Base-by-base conservation (phyloP, 1,139 yeast species). In the Hemisphaericaspora xylofermentans region DNA sequence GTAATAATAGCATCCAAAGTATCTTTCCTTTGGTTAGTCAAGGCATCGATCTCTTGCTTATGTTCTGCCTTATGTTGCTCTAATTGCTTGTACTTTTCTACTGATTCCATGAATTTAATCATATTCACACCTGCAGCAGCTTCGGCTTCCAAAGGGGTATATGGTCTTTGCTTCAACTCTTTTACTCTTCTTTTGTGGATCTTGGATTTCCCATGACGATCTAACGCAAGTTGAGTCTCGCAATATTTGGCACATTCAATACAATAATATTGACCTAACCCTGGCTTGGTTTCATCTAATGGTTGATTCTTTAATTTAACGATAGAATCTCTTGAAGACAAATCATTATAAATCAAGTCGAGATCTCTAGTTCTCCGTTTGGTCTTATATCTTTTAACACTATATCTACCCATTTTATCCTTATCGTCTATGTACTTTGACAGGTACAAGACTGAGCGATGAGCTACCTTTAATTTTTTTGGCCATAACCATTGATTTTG, bases 211-310 rank as follows among this genome's bases (percentile, higher is more conserved):
- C 75, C 67, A 65, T 93, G 98, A 19, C 83, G 75, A 49, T 80
- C 80, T 47, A 87, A 71, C 12, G 95, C 86, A 33, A 66, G 61
- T 42, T 85, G 91, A 45, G 83, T 83, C 58, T 91, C 97, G 57
- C 81, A 88, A 63, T 93, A 88, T 63, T 84, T 87, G 40, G 95
- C 95, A 72, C 98, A 93, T 51, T 89, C 95, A 43, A 93, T 76
- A 64, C 98, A 93, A 63, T 88, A 93, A 64, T 81, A 85, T 65
- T 93, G 98, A 14, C 97, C 98, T 52, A 93, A 68, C 3, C 98
- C 98, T 1, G 97, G 93, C 59, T 84, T 84, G 38, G 81, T 81
- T 66, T 91, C 98, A 63, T 93, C 97, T 43, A 87, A 64, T 10
- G 88, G 86, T 64, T 91, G 98, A 59, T 87, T 80, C 59, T 85